phyloP scores from a whole-genome alignment of 768 basidiomycete species.

The Mycena belliarum region DNA sequence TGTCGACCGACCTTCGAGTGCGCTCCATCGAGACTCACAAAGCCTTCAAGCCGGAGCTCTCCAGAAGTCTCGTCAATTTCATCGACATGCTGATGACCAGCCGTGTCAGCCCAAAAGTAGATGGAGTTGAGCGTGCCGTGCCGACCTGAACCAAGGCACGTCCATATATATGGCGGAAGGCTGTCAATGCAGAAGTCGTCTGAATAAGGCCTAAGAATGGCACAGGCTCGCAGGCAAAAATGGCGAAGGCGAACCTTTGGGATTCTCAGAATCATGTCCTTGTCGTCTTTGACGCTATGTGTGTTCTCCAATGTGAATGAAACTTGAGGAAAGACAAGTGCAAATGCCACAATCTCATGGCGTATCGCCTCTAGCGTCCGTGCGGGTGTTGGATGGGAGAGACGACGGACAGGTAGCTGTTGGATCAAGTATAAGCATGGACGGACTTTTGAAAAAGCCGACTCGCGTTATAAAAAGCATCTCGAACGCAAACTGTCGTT shows the following conservation, averaged over 20 bases:
- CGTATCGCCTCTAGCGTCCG: constrained; percentile 69
- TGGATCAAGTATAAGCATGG: constrained; percentile 4
- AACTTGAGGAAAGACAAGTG: constrained; percentile 71
- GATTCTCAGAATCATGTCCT: constrained; percentile 55
- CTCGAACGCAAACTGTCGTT: constrained; percentile 81
- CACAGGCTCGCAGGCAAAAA: too few relatives aligned
- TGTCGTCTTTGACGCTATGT: constrained; percentile 39
- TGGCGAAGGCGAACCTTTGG: constrained; percentile 55
- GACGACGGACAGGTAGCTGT: constrained; percentile 80
- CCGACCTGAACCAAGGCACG: constrained; percentile 68
- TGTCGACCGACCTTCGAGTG: constrained; percentile 62
- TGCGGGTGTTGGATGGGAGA: constrained; percentile 60
- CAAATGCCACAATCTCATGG: constrained; percentile 70
- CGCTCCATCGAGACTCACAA: constrained; percentile 79
- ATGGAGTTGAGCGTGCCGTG: constrained; percentile 3
- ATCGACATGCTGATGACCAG: constrained; percentile 61
- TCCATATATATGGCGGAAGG: constrained; percentile 78
- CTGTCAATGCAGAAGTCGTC: constrained; percentile 63
- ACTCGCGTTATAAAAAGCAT: constrained; percentile 87
- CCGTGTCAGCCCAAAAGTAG: constrained; percentile 12
- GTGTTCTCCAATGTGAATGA: constrained; percentile 68
- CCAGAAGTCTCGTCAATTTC: constrained; percentile 53
- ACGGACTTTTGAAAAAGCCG: background rate
- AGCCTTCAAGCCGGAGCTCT: constrained; percentile 67
- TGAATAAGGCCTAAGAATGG: constrained; percentile 28